Conservation (phyloP, 192 early-diverging fungal species). For the Podila minutissima region DNA sequence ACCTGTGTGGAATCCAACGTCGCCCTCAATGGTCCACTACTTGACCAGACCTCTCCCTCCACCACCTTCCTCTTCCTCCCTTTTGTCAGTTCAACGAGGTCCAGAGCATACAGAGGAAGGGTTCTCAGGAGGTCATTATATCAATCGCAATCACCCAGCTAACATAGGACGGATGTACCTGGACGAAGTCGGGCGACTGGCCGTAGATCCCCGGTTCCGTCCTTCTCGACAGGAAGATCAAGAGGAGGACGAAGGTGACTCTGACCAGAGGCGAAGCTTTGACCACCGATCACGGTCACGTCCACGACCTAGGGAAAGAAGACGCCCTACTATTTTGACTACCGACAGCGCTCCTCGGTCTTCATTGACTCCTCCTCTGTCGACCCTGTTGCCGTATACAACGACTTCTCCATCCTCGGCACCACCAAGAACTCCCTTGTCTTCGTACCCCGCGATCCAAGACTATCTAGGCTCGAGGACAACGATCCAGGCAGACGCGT, state of each 20-base stretch:
- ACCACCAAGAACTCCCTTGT: not conserved
- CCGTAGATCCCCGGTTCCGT: not conserved
- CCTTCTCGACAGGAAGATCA: not conserved
- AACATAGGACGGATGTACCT: not conserved
- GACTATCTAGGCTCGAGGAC: constrained; percentile 1
- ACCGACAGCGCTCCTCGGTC: not conserved
- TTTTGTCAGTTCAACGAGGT: not conserved
- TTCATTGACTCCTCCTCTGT: not conserved
- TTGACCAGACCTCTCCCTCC: constrained; percentile 11
- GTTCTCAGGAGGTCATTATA: not conserved
- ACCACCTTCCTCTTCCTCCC: not conserved
- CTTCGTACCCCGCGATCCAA: not conserved
- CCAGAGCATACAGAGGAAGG: not conserved
- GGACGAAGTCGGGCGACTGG: not conserved
- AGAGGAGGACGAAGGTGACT: too few relatives aligned
- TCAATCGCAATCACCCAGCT: not conserved
- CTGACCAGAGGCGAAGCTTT: not conserved
- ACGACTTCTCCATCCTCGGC: not conserved
- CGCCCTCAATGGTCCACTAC: constrained; percentile 14
- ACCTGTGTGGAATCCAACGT: constrained; percentile 11
- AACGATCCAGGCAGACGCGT: constrained; percentile 24
- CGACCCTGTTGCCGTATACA: not conserved
- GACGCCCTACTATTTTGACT: not conserved
- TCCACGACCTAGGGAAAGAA: not conserved
- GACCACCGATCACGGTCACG: not conserved